Evolutionary conservation across 306 rosid genomes (phyloP).

Genomic region (Arachis stenosperma): DNA sequence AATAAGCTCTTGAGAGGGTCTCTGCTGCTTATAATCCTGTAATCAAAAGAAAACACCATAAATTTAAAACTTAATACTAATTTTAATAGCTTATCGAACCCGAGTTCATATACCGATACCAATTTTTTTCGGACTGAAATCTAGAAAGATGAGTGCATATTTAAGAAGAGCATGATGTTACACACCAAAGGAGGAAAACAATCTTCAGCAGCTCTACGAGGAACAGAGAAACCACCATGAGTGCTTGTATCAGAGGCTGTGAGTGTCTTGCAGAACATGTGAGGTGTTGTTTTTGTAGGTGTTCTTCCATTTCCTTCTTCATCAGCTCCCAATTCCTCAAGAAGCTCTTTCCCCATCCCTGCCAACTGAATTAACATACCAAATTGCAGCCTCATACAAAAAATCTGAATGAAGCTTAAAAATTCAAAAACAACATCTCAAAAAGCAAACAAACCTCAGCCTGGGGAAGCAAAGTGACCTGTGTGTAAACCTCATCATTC

Average conservation of each 20-base stretch:
- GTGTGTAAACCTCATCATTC: slow-evolving; percentile 95
- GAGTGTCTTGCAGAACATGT: slow-evolving; percentile 97
- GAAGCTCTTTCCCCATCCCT: slow-evolving; percentile 66
- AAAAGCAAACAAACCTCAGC: slow-evolving; percentile 64
- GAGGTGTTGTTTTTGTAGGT: slow-evolving; percentile 86
- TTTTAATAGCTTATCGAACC: neutral
- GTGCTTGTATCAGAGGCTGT: slow-evolving; percentile 98
- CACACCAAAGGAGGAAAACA: slow-evolving; percentile 94
- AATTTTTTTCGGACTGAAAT: too few species aligned
- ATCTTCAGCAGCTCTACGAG: slow-evolving; percentile 98
- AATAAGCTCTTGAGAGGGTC: slow-evolving; percentile 97
- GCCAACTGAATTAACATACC: slow-evolving; percentile 51
- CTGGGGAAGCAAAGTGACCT: slow-evolving; percentile 80
- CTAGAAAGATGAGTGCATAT: neutral
- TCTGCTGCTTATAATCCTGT: slow-evolving; percentile 91
- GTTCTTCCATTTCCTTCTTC: slow-evolving; percentile 71
- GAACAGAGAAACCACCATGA: slow-evolving; percentile 97
- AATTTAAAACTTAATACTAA: slow-evolving; percentile 12
- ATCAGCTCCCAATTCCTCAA: slow-evolving; percentile 65
- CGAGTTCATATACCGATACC: too few species aligned
- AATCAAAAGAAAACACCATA: slow-evolving; percentile 2
- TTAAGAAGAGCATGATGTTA: slow-evolving; percentile 23
- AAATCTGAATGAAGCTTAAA: neutral
- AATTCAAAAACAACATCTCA: slow-evolving; percentile 14
- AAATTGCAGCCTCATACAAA: slow-evolving; percentile 25